Evolutionary conservation across 1,139 yeast genomes (phyloP).

Genomic region (Taiozyma sp.): DNA sequence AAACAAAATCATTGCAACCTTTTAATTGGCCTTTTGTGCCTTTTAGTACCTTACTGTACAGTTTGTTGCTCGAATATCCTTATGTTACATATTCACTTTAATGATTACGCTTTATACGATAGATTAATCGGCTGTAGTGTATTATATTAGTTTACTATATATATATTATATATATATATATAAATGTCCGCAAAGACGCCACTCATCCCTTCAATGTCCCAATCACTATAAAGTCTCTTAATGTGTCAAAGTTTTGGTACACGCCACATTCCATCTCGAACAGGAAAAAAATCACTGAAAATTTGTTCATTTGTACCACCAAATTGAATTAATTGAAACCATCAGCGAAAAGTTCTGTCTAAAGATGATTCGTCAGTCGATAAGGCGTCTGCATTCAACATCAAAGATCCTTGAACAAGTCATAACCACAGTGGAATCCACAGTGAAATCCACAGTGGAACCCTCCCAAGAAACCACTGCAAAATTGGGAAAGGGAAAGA

Average conservation of each 20-base stretch:
- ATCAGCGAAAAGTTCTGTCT: too few relatives aligned
- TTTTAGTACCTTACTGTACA: neutral
- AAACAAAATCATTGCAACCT: neutral
- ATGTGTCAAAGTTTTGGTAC: neutral
- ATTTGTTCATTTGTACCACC: neutral
- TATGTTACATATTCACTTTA: neutral
- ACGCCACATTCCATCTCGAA: neutral
- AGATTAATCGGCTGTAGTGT: too few relatives aligned
- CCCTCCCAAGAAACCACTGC: neutral
- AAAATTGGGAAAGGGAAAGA: constrained; percentile 17
- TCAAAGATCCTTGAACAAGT: neutral
- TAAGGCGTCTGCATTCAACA: neutral
- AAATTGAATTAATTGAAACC: too few relatives aligned
- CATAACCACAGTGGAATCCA: neutral
- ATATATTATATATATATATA: too few relatives aligned
- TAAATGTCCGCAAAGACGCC: too few relatives aligned
- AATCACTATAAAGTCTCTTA: too few relatives aligned
- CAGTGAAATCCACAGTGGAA: too few relatives aligned
- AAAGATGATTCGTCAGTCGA: neutral
- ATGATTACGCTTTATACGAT: neutral
- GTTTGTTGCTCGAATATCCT: neutral
- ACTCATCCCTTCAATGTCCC: too few relatives aligned
- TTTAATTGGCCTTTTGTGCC: too few relatives aligned
- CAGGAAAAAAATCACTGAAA: neutral
- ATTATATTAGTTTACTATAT: too few relatives aligned